A percentile compares a stretch with the other conserved stretches of the same genome.
Evolutionary conservation across 208 protist species (phyloP).

Genomic region (Porcisia deanei): DNA sequence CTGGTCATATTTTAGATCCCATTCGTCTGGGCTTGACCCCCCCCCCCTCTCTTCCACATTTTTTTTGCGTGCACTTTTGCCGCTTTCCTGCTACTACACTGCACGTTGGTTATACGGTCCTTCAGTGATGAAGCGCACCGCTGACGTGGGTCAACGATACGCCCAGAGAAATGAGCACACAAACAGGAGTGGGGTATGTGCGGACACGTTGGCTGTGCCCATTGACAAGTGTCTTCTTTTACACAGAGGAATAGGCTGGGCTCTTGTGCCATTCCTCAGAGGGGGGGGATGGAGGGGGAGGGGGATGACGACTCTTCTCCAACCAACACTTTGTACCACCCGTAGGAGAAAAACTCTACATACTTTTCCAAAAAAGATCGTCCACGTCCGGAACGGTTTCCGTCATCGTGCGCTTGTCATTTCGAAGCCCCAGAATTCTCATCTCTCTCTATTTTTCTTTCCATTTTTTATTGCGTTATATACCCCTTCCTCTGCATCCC

Average conservation of each 20-base stretch:
- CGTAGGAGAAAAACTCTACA: background rate
- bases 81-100: background rate
- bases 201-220: background rate
- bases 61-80: background rate
- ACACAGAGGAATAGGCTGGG: background rate
- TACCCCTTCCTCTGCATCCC: conserved; percentile 9
- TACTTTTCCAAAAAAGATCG: background rate
- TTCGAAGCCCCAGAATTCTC: background rate
- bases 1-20: background rate
- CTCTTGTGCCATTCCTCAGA: too few relatives aligned
- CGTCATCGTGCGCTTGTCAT: background rate
- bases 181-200: background rate
- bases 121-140: background rate
- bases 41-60: background rate
- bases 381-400: background rate
- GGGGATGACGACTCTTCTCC: background rate
- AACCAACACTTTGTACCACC: background rate
- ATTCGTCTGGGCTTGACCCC: background rate
- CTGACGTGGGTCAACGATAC: background rate
- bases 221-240: background rate
- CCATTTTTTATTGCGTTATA: background rate
- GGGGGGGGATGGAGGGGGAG: background rate
- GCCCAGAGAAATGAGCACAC: background rate
- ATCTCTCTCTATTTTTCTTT: background rate
- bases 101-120: background rate